A percentile compares a stretch with the other conserved stretches of the same genome.
These are phyloP conservation scores for Metschnikowia peoriensis DNA, from an alignment of 805 yeast genomes.

Conservation along the genomic window DNA sequence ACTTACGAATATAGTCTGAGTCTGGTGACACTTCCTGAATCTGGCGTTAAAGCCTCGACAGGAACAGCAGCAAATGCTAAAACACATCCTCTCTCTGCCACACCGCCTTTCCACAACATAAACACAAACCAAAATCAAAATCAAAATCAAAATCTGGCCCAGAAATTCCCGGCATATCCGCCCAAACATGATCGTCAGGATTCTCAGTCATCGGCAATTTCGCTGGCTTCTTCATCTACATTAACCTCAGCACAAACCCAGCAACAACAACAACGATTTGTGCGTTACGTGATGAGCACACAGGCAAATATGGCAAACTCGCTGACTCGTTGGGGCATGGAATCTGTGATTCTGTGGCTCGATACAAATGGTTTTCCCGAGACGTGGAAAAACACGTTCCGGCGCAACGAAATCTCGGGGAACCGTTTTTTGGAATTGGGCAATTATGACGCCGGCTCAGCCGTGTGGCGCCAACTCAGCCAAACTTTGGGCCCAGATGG, in stretches of 20 bases:
- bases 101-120: constrained; percentile 4
- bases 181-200: constrained; percentile 30
- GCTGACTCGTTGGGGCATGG: constrained; percentile 63
- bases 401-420: constrained; percentile 55
- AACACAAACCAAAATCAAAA: too few relatives aligned
- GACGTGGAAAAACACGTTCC: constrained; percentile 70
- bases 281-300: constrained; percentile 42
- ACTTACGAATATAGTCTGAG: constrained; percentile 29
- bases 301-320: constrained; percentile 18
- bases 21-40: constrained; percentile 15
- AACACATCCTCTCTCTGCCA: not conserved
- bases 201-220: constrained; percentile 35
- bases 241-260: constrained; percentile 25
- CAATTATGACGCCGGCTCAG: constrained; percentile 54
- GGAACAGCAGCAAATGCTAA: not conserved
- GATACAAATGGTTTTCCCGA: constrained; percentile 64
- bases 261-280: constrained; percentile 40
- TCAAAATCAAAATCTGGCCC: too few relatives aligned
- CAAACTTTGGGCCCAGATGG: constrained; percentile 37
- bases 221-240: constrained; percentile 33
- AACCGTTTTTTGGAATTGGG: constrained; percentile 62
- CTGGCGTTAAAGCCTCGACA: not conserved
- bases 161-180: not conserved
- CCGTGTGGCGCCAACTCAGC: constrained; percentile 47
- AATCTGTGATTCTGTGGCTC: constrained; percentile 69